These are phyloP conservation scores for Borovskyia barvae DNA, from an alignment of 208 protist species.

Conservation along the genomic window DNA sequence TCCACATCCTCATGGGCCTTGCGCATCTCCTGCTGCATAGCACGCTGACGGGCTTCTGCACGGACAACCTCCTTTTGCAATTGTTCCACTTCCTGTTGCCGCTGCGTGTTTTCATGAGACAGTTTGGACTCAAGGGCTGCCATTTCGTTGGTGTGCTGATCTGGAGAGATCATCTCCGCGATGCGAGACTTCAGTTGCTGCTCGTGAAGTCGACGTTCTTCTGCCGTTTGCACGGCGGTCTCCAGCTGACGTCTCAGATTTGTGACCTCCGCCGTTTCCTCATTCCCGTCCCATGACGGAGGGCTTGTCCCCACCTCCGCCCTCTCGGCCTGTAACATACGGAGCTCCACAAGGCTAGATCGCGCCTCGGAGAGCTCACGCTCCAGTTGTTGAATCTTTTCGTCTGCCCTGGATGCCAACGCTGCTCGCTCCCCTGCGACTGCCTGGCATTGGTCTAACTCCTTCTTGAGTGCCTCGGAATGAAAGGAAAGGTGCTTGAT, in stretches of 20 bases:
- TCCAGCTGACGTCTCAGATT: slow-evolving; percentile 2
- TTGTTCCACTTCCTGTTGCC: slow-evolving; percentile 10
- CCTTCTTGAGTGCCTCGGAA: slow-evolving; percentile 35
- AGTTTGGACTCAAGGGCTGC: slow-evolving; percentile 15
- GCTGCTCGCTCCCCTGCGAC: slow-evolving; percentile 15
- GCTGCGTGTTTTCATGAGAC: slow-evolving; percentile 2
- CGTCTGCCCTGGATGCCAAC: neutral
- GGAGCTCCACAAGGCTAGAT: neutral
- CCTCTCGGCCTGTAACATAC: neutral
- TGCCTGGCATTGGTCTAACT: too few species aligned
- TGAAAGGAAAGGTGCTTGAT: slow-evolving; percentile 35
- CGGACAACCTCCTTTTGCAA: slow-evolving; percentile 4
- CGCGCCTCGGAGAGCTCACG: neutral
- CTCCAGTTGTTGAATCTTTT: neutral
- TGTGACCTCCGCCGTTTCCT: neutral
- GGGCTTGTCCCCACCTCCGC: too few species aligned
- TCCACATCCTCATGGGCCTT: slow-evolving; percentile 11
- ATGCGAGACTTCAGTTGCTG: slow-evolving; percentile 21
- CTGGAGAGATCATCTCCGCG: slow-evolving; percentile 15
- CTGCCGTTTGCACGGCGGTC: neutral
- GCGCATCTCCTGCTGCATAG: slow-evolving; percentile 5
- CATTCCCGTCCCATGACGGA: too few species aligned
- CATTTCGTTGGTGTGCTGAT: slow-evolving; percentile 12
- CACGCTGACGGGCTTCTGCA: slow-evolving; percentile 21
- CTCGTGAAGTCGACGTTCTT: slow-evolving; percentile 5